Conservation (phyloP, 371 early-diverging fungal species). For the Sporodiniella umbellata region DNA sequence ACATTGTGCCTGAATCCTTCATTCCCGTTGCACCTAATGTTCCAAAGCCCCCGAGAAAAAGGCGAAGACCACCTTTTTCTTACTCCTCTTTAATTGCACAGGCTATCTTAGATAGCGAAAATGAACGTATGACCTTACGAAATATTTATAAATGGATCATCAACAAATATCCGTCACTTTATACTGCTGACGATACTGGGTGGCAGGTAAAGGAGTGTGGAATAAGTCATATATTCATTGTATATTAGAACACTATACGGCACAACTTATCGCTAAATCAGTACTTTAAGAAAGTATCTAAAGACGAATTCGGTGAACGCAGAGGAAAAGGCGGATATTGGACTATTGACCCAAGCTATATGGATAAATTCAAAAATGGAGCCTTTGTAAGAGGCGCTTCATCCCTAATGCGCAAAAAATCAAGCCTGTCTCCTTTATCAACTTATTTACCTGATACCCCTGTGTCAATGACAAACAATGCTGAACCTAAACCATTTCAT, state of each 20-base stretch:
- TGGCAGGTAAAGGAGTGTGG: conserved; percentile 63
- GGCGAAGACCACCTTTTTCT: conserved; percentile 72
- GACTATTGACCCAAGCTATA: conserved; percentile 45
- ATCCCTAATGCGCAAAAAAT: too few species aligned
- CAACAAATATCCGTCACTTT: conserved; percentile 65
- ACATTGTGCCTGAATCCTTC: conserved; percentile 49
- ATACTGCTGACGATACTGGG: conserved; percentile 62
- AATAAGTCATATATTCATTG: too few species aligned
- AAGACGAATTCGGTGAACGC: conserved; percentile 47
- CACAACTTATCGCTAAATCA: conserved; percentile 80
- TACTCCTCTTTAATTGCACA: conserved; percentile 75
- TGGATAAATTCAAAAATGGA: conserved; percentile 34
- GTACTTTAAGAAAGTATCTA: conserved; percentile 67
- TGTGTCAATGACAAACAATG: not conserved
- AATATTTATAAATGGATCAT: conserved; percentile 77
- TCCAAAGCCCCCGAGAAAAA: conserved; percentile 41
- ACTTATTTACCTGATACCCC: conserved; percentile 7
- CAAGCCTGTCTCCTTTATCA: not conserved
- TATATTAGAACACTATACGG: conserved; percentile 67
- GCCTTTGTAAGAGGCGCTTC: too few species aligned
- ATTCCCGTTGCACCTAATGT: conserved; percentile 44
- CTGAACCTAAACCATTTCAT: too few species aligned
- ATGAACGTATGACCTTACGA: conserved; percentile 62
- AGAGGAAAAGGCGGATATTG: conserved; percentile 59
- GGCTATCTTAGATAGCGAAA: conserved; percentile 58